Base-by-base conservation (phyloP, 2,329 filamentous ascomycete genomes). In the Furcasterigmium furcatum region DNA sequence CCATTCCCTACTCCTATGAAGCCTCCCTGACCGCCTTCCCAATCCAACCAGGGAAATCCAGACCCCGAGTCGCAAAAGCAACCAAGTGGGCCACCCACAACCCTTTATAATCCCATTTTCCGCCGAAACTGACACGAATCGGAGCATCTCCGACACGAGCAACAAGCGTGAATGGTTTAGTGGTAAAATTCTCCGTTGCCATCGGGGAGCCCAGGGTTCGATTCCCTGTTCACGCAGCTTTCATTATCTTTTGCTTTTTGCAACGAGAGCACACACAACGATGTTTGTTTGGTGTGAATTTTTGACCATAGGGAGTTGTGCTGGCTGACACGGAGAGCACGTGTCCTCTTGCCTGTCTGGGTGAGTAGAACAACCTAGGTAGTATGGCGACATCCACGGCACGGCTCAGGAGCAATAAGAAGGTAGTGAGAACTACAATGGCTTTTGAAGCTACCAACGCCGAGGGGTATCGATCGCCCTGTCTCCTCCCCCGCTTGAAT, bases 131-230 rank as follows among this genome's bases (percentile, higher is more conserved):
- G 5, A 7, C 30, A 32, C 30, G 30, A 32, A 32, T 16, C 30
- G 30, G 30, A 32, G 9, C 30, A 32, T 16, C 30, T 7, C 9
- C 34, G n/a, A 36, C 34, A 36, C n/a, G 16, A 16, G 18, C 34
- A 36, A 6, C 6, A 38, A 43, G 41, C 41, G 41, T 43, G 41
- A 43, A 43, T 43, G 41, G 41, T 43, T 43, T 43, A 43, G 41
- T 43, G 41, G 41, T 43, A 43, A 43, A 43, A 43, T 43, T 43
- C 41, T 43, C 41, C 41, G 41, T 43, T 43, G 41, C 41, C 41
- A 43, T 43, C 41, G 41, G 41, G 41, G 41, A 43, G 41, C 41
- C 41, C 41, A 35, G 41, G 41, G 41, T 43, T 43, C 41, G 41
- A 43, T 43, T 43, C 41, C 41, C 41, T 35, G 41, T 43, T 43